Evolutionary conservation across 1,284 basidiomycete species (phyloP), one percentile per base, ranked within the genome.

Genomic region (Paramarasmius palmivorus): DNA sequence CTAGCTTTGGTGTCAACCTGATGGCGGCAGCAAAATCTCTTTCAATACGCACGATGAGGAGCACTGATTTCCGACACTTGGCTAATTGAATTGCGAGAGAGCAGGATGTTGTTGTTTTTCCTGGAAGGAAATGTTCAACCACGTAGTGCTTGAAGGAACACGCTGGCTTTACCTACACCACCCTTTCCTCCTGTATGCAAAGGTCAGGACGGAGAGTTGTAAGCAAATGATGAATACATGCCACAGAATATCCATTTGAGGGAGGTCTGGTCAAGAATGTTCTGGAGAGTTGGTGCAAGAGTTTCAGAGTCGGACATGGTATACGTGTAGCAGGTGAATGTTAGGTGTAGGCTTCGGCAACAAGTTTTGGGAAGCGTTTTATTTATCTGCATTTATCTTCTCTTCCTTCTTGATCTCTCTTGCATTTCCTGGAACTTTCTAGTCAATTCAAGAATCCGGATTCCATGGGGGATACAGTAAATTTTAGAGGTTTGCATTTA

Each of bases 161-260:
- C 48, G 49, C 25, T 53, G 44, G 22, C 49, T 75, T 73, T 71
- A 89, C 92, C 93, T 62, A 96, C 93, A 76, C 93, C 93, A 70
- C 93, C 93, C 81, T 95, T 96, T 56, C 93, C 93, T 77, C 93
- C 93, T 95, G 65, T 34, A 57, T 55, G 19, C 56, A 53, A 51
- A 25, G 34, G 54, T 54, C 47, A 38, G 49, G 57, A 56, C 56
- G 50, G 39, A 47, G 25, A 49, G 48, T 46, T 47, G 26, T 41
- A 39, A 49, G 39, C 57, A 38, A 52, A 39, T 54, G 47, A 48
- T 50, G 41, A 42, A 50, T 54, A 82, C 89, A 57, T 72, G 84
- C 93, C 93, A 67, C 93, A 96, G 70, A 96, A 96, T 68, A 96
- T 96, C 93, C 93, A 96, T 70, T 95, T 95, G 59, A 95, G 73